Percentiles rank a stretch among this genome's conserved stretches.
These are phyloP conservation scores for Teratosphaeriaceae sp. DNA, from an alignment of 2,329 filamentous ascomycete genomes.

Conservation along the genomic window DNA sequence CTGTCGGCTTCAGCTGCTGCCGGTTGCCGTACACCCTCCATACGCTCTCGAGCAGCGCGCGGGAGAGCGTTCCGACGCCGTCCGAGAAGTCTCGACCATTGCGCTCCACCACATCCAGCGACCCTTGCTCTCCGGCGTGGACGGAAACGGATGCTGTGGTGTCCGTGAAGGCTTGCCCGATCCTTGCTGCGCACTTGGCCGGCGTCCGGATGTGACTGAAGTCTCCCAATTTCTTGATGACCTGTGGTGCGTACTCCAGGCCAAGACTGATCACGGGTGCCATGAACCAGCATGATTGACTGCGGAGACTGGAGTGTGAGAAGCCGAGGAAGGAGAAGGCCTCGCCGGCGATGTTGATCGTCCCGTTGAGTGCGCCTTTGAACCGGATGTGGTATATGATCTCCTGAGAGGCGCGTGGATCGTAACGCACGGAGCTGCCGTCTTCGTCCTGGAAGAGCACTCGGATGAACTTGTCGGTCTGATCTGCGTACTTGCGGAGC, in stretches of 20 bases:
- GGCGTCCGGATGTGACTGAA: constrained; percentile 48
- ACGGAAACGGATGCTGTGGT: constrained; percentile 58
- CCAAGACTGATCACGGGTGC: constrained; percentile 38
- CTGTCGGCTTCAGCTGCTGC: constrained; percentile 49
- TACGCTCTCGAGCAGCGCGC: constrained; percentile 51
- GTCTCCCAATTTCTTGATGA: constrained; percentile 43
- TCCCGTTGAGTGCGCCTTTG: constrained; percentile 49
- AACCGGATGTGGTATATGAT: constrained; percentile 54
- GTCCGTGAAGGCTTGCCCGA: constrained; percentile 66
- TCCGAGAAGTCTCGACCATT: constrained; percentile 65
- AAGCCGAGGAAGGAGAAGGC: constrained; percentile 65
- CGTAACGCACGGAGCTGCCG: constrained; percentile 56
- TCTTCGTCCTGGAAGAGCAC: constrained; percentile 71
- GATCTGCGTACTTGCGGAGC: constrained; percentile 55
- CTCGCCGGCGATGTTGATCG: constrained; percentile 58
- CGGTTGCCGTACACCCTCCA: constrained; percentile 48
- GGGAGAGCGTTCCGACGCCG: constrained; percentile 69
- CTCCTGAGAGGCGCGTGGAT: constrained; percentile 43
- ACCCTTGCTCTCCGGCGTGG: constrained; percentile 24
- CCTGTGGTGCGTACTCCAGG: constrained; percentile 29
- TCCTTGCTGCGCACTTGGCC: constrained; percentile 53
- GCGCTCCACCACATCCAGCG: constrained; percentile 48
- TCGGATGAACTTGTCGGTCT: constrained; percentile 59
- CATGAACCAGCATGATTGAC: constrained; percentile 65
- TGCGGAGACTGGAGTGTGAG: constrained; percentile 69